Evolutionary conservation across 306 rosid genomes (phyloP), one percentile per base, ranked within the genome.

Genomic region (Luffa aegyptiaca): DNA sequence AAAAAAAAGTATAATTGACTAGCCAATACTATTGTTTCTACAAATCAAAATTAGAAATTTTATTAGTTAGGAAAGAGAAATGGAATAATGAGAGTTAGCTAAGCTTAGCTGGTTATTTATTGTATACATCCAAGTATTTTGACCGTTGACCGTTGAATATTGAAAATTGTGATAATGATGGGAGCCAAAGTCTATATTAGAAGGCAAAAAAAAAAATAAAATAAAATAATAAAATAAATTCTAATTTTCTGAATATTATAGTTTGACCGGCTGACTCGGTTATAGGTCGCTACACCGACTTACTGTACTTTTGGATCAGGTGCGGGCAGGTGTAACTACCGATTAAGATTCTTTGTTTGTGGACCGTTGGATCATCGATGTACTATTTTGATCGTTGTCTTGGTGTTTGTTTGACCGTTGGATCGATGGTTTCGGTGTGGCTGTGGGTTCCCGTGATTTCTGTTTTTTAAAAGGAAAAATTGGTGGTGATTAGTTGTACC

Each of bases 141-240:
- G 53, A 69, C 55, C 52, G 75, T 44, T 44, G 75, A 69, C 75
- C 55, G 55, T 69, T 69, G 75, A 69, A 69, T 20, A 44, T 69
- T 44, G 5, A 69, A 44, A 69, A 8, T 17, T 44, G 75, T 2
- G 55, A 61, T 35, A 26, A 26, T 26, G 31, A 26, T 26, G 31
- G 39, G 0, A 11, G 41, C 18, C 68, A 26, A 26, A 17, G 68
- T 31, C 35, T 57, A 31, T 58, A 58, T 31, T 61, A 26, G 68
- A 13, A 26, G 68, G 3, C 39, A 35, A 61, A 31, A 11, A 35
- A 61, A 10, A 11, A n/a, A 56, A 56, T 6, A 0, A 56, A 56
- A 18, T 18, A 6, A 56, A 56, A 5, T 16, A 5, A 26, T 26
- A 26, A 26, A 53, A 17, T 39, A 17, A 5, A 14, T 18, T 18